phyloP scores from a whole-genome alignment of 148 eudicot species.

The Fagopyrum tataricum region DNA sequence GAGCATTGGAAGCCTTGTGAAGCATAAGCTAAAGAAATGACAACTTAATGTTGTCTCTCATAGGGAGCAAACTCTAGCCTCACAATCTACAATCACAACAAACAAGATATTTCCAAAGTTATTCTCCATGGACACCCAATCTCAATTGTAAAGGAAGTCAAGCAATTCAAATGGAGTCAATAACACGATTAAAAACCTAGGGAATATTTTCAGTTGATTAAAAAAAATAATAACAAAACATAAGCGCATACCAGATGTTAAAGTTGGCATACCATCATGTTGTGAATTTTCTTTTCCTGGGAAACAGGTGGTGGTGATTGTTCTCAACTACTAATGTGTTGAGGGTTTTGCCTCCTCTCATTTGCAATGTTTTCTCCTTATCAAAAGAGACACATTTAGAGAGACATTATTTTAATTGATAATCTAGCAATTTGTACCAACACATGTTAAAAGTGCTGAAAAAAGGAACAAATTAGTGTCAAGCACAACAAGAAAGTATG shows the following conservation, averaged over 20 bases:
- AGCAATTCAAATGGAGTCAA: background rate
- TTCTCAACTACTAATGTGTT: conserved; percentile 24
- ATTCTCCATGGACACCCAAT: background rate
- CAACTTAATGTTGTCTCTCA: too few relatives aligned
- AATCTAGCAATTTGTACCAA: background rate
- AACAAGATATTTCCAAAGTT: too few relatives aligned
- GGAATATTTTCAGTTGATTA: background rate
- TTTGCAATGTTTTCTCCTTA: conserved; percentile 63
- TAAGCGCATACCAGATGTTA: background rate
- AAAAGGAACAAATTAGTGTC: background rate
- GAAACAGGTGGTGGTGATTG: conserved; percentile 20
- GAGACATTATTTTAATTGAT: conserved; percentile 11
- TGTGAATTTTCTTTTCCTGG: conserved; percentile 30
- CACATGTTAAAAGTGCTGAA: background rate
- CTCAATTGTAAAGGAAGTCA: background rate
- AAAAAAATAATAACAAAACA: background rate
- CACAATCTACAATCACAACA: too few relatives aligned
- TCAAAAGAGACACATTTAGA: conserved; percentile 27
- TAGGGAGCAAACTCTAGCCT: too few relatives aligned
- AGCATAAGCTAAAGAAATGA: too few relatives aligned
- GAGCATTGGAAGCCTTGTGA: too few relatives aligned
- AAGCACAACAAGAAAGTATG: too few relatives aligned
- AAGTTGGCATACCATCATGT: conserved; percentile 66
- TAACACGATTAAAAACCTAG: background rate
- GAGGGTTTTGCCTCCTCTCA: conserved; percentile 55